These are phyloP conservation scores for Cerrena zonata DNA, from an alignment of 1,284 basidiomycete species.

Conservation along the genomic window DNA sequence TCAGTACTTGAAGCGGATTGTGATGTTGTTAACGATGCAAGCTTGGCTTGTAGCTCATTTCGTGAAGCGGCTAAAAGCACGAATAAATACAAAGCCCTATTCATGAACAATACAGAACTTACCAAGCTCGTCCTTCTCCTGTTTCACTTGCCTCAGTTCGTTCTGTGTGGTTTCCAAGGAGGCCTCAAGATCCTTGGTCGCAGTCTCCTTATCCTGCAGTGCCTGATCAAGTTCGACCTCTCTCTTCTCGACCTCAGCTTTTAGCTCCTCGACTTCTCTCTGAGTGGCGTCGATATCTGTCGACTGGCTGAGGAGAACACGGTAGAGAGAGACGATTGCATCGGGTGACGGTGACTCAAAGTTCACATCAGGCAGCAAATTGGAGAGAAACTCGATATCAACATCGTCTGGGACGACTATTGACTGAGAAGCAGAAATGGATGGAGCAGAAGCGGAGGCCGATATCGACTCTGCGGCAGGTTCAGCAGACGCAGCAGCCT, in stretches of 20 bases:
- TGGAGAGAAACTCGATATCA: conserved; percentile 51
- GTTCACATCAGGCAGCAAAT: conserved; percentile 48
- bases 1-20: conserved; percentile 58
- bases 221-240: conserved; percentile 77
- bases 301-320: conserved; percentile 52
- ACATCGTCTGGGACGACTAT: conserved; percentile 48
- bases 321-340: conserved; percentile 54
- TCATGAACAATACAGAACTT: conserved; percentile 19
- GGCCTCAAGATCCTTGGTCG: conserved; percentile 49
- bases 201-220: conserved; percentile 63
- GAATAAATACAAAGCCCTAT: neutral
- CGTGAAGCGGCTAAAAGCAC: conserved; percentile 42
- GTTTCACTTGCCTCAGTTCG: conserved; percentile 48
- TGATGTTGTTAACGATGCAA: conserved; percentile 47
- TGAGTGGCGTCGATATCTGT: conserved; percentile 47
- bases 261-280: conserved; percentile 59
- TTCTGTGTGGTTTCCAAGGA: conserved; percentile 44
- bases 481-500: conserved; percentile 28
- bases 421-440: conserved; percentile 23
- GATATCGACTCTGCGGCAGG: conserved; percentile 12
- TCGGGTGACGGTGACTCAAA: conserved; percentile 53
- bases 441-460: conserved; percentile 9
- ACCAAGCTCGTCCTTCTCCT: conserved; percentile 64
- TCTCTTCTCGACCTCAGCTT: conserved; percentile 58
- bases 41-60: conserved; percentile 45